Evolutionary conservation across 345 rosid species (phyloP).

Genomic region (Mallotus nudiflorus): DNA sequence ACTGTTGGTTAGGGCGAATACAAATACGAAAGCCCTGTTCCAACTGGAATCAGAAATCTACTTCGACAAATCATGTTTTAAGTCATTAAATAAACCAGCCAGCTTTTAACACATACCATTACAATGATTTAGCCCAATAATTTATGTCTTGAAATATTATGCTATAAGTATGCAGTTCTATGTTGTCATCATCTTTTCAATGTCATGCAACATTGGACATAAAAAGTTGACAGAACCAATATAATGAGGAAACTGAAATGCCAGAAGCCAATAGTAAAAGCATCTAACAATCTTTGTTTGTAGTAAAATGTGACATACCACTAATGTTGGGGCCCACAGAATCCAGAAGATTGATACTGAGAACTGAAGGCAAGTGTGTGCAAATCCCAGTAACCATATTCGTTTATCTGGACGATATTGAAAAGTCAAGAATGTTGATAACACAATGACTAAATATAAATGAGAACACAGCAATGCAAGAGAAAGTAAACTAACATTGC

Average conservation of each 20-base stretch:
- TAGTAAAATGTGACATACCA: constrained; percentile 50
- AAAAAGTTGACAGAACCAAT: neutral
- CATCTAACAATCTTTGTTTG: neutral
- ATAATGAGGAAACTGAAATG: constrained; percentile 5
- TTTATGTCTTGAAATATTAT: neutral
- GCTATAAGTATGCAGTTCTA: neutral
- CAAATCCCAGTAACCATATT: constrained; percentile 66
- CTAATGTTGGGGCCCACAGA: constrained; percentile 91
- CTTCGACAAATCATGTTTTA: neutral
- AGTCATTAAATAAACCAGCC: neutral
- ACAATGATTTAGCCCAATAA: neutral
- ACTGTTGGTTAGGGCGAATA: neutral
- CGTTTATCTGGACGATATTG: constrained; percentile 63
- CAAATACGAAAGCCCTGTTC: neutral
- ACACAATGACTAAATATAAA: neutral
- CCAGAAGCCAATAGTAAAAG: constrained; percentile 12
- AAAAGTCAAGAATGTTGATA: constrained; percentile 2
- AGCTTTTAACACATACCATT: neutral
- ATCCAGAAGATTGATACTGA: constrained; percentile 82
- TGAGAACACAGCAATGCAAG: neutral
- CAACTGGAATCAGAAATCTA: neutral
- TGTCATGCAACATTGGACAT: neutral
- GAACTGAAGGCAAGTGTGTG: constrained; percentile 88
- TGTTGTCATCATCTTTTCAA: neutral
- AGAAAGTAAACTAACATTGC: neutral